phyloP scores from a whole-genome alignment of 1,139 yeast species.

The Geotrichum candidum region DNA sequence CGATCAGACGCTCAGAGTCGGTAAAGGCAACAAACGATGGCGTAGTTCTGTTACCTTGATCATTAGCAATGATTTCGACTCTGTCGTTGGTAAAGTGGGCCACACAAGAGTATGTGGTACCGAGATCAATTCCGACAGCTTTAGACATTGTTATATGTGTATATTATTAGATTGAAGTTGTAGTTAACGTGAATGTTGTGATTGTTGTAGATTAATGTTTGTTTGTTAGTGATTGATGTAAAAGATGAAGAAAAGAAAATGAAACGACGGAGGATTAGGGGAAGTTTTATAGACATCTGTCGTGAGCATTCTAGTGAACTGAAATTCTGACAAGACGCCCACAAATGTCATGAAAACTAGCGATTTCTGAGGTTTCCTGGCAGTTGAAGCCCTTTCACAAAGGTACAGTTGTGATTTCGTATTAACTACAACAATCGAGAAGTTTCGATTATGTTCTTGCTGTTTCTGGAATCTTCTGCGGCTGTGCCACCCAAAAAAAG shows the following conservation, averaged over 20 bases:
- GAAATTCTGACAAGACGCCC: neutral
- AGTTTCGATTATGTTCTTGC: neutral
- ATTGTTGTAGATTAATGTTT: neutral
- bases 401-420: neutral
- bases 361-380: neutral
- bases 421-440: neutral
- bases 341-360: neutral
- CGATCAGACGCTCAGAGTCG: constrained; percentile 91
- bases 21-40: constrained; percentile 97
- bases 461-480: neutral
- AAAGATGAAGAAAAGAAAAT: neutral
- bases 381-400: neutral
- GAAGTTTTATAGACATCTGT: neutral
- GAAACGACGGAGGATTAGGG: neutral
- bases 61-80: constrained; percentile 91
- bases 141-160: constrained; percentile 29
- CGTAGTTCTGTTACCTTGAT: constrained; percentile 97
- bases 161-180: neutral
- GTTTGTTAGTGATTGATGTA: neutral
- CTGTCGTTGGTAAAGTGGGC: constrained; percentile 90
- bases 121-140: constrained; percentile 74
- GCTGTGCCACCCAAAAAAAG: neutral
- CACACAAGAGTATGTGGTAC: constrained; percentile 98
- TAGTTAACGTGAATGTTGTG: neutral
- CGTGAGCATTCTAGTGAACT: neutral